Base-by-base conservation (phyloP, 352 stramenopile genomes). In the Hyphochytrium catenoides region DNA sequence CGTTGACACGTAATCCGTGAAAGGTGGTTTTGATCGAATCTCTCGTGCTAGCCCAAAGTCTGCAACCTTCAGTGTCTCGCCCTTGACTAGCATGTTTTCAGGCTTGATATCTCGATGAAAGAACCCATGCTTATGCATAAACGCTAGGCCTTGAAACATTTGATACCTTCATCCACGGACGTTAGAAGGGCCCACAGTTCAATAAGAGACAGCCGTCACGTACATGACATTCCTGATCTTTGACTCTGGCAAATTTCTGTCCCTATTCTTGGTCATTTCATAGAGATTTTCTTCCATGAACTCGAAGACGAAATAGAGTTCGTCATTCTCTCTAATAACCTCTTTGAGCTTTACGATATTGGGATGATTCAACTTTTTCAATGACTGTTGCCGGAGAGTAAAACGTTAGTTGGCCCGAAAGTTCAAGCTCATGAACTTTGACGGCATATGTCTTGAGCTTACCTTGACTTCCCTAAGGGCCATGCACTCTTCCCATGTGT, bases 41-140 rank as follows among this genome's bases (percentile, higher is more conserved):
- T 91, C 68, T 21, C 85, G 61, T 12, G 89, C 88, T n/a, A 98
- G 52, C 0, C 90, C 91, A 71, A 98, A 98, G 52, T 99, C 91
- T 12, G 88, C 91, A 3, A 99, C 62, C 48, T 98, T 99, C 40
- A 92, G 71, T 9, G 58, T 82, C 34, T 93, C 70, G 7, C 84
- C 88, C 42, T 92, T 85, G 18, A 94, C 62, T 19, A 98, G 63
- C 57, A 96, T 89, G 53, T 96, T 96, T 47, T 96, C 85, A 0
- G 87, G 86, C 48, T 95, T 98, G 37, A 97, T 93, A 51, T 97
- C 91, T 31, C 91, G 73, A 54, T 98, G 91, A 47, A 97, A 95
- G 50, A 94, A 95, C 46, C 84, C 93, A 53, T 94, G 69, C 36
- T 91, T 82, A 62, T 99, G 91, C 63, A 98, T 96, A 57, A 95